Evolutionary conservation across 176 grass and related monocot species (phyloP).

Genomic region (Carex littledalei): DNA sequence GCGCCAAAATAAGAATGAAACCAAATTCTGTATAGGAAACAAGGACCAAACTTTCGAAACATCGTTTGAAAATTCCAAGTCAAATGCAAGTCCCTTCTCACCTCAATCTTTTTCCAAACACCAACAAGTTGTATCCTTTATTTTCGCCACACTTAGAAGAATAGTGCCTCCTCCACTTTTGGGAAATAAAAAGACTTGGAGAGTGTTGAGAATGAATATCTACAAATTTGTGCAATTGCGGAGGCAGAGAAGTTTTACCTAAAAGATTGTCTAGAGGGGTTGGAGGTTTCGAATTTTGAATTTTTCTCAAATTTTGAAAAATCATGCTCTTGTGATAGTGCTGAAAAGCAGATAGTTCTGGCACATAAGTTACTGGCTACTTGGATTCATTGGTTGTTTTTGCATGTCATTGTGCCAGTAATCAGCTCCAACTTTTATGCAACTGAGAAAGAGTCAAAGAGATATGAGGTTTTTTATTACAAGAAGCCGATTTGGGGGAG

Average conservation of each 20-base stretch:
- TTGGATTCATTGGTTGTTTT: conserved; percentile 92
- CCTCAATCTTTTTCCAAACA: conserved; percentile 51
- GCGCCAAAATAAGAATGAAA: neutral
- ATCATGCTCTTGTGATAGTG: conserved; percentile 50
- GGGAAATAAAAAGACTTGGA: conserved; percentile 57
- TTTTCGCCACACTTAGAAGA: conserved; percentile 59
- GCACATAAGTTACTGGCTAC: conserved; percentile 46
- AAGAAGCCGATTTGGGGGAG: conserved; percentile 63
- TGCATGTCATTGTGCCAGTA: conserved; percentile 59
- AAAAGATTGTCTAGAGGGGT: conserved; percentile 46
- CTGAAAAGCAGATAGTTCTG: conserved; percentile 22
- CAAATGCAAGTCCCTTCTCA: conserved; percentile 4
- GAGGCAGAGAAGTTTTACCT: conserved; percentile 53
- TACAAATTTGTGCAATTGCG: conserved; percentile 68
- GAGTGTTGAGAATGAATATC: conserved; percentile 65
- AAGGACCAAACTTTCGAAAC: neutral
- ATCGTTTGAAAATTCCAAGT: conserved; percentile 3
- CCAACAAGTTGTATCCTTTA: conserved; percentile 72
- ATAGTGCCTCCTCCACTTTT: conserved; percentile 65
- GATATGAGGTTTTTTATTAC: conserved; percentile 90
- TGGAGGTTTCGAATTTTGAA: conserved; percentile 56
- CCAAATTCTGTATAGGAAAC: neutral
- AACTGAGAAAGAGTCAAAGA: conserved; percentile 71
- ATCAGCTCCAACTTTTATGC: conserved; percentile 71
- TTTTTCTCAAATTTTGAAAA: conserved; percentile 59